These are phyloP conservation scores for Melaleuca quinquenervia DNA, from an alignment of 345 rosid species.

Conservation along the genomic window DNA sequence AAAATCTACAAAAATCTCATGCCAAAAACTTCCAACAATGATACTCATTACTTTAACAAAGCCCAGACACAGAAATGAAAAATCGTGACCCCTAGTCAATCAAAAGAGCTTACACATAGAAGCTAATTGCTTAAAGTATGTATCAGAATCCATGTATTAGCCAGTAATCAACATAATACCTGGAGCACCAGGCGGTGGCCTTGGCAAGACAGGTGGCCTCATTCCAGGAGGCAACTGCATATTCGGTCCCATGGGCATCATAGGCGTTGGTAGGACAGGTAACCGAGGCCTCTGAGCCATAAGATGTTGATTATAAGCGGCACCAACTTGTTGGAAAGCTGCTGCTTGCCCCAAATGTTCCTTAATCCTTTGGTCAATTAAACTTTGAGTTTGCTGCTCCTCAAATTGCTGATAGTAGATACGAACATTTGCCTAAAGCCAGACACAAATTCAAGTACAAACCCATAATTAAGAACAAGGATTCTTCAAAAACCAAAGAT, in stretches of 20 bases:
- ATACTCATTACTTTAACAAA: neutral
- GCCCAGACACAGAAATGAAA: neutral
- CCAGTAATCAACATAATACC: slow-evolving; percentile 12
- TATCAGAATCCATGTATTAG: neutral
- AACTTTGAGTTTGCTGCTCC: slow-evolving; percentile 94
- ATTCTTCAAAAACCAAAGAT: neutral
- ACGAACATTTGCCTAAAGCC: slow-evolving; percentile 79
- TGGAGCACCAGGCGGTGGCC: slow-evolving; percentile 57
- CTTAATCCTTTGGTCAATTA: slow-evolving; percentile 92
- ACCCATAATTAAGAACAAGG: neutral
- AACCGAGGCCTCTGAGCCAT: slow-evolving; percentile 70
- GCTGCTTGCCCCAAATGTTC: slow-evolving; percentile 92
- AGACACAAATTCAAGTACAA: neutral
- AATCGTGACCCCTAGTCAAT: neutral
- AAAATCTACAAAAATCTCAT: neutral
- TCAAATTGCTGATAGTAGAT: slow-evolving; percentile 89
- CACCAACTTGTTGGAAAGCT: slow-evolving; percentile 85
- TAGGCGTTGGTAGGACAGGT: slow-evolving; percentile 63
- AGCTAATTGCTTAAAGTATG: neutral
- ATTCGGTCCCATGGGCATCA: slow-evolving; percentile 39
- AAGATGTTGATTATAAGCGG: slow-evolving; percentile 61
- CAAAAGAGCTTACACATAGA: neutral
- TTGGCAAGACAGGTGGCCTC: slow-evolving; percentile 80
- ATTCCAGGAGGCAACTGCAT: slow-evolving; percentile 49
- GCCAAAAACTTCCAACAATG: neutral